Conservation (phyloP, 2,329 filamentous ascomycete genomes). For the Berkeleyomyces rouxiae region DNA sequence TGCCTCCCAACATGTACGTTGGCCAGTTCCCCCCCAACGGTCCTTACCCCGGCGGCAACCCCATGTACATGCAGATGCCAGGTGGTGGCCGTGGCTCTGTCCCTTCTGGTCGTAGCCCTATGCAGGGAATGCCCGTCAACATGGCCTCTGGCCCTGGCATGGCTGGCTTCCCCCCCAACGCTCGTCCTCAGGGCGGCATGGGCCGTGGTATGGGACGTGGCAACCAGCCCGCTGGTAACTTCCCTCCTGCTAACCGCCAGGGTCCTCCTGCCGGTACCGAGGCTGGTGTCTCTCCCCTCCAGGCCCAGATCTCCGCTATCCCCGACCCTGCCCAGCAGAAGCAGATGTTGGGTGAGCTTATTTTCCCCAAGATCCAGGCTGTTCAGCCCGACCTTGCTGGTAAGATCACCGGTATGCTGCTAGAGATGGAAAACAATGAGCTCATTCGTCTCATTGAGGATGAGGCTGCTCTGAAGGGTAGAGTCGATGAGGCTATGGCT, state of each 20-base stretch:
- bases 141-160: conserved; percentile 34
- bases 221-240: conserved; percentile 24
- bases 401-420: conserved; percentile 98
- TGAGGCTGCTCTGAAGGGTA: conserved; percentile 71
- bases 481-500: conserved; percentile 92
- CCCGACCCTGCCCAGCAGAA: conserved; percentile 68
- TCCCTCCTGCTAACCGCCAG: conserved; percentile 32
- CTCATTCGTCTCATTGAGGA: conserved; percentile 85
- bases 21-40: conserved; percentile 61
- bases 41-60: conserved; percentile 64
- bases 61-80: conserved; percentile 66
- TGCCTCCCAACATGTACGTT: conserved; percentile 74
- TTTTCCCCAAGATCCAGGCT: conserved; percentile 95
- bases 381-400: conserved; percentile 91
- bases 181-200: conserved; percentile 34
- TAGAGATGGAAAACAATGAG: conserved; percentile 97
- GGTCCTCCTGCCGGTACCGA: conserved; percentile 5
- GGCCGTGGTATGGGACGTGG: conserved; percentile 30
- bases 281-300: conserved; percentile 20
- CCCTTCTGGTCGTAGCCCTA: conserved; percentile 53
- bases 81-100: conserved; percentile 44
- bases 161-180: conserved; percentile 41
- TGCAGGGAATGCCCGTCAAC: conserved; percentile 59
- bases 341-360: conserved; percentile 92
- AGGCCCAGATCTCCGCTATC: conserved; percentile 42